Conservation (phyloP, 805 yeast genomes). For the Saccharomycopsis lassenensis region DNA sequence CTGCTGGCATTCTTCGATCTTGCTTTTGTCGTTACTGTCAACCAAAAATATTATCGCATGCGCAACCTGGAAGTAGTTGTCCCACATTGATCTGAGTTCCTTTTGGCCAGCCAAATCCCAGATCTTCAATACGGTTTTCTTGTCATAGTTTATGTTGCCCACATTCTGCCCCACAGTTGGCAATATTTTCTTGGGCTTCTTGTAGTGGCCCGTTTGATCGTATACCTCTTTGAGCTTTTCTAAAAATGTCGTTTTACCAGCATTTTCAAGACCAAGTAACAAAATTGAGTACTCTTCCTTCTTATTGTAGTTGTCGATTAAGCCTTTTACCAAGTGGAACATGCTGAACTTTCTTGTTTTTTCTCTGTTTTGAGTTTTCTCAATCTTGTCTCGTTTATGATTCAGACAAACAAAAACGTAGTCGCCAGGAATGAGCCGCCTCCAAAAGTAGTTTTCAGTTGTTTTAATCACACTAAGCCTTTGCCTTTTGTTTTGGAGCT, state of each 20-base stretch:
- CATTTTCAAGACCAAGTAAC: conserved; percentile 86
- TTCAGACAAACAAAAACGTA: no score
- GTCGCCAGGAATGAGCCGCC: no score
- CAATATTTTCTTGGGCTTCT: conserved; percentile 44
- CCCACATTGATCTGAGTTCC: conserved; percentile 77
- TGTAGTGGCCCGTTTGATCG: conserved; percentile 33
- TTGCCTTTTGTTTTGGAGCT: no score
- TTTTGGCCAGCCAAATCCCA: conserved; percentile 98
- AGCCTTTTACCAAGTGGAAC: conserved; percentile 59
- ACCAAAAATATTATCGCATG: conserved; percentile 90
- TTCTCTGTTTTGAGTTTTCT: no score
- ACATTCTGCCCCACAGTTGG: conserved; percentile 96
- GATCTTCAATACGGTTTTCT: conserved; percentile 50
- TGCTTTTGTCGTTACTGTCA: conserved; percentile 76
- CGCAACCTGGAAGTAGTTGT: conserved; percentile 70
- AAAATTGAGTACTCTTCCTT: conserved; percentile 66
- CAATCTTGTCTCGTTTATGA: no score
- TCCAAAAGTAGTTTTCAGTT: no score
- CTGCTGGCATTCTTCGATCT: conserved; percentile 74
- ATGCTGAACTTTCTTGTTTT: conserved; percentile 29
- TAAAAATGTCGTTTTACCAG: conserved; percentile 82
- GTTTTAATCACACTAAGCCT: no score
- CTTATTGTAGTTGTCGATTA: conserved; percentile 47
- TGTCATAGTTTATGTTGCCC: conserved; percentile 31
- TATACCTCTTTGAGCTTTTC: conserved; percentile 54